These are phyloP conservation scores for Paramecium bursaria DNA, from an alignment of 73 alveolate genomes.

Conservation along the genomic window DNA sequence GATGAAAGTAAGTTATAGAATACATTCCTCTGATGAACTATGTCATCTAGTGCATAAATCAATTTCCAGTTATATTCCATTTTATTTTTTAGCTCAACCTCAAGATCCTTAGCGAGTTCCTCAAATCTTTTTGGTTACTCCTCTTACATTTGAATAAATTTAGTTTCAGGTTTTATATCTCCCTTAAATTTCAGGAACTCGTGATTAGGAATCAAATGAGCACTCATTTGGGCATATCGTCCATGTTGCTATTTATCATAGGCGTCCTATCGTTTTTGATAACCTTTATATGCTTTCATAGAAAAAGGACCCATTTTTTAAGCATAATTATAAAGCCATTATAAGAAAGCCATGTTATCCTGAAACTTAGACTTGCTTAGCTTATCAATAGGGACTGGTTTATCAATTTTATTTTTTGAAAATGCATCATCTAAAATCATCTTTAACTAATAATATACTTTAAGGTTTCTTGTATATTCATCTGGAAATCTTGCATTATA, in stretches of 20 bases:
- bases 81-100: slow-evolving; percentile 27
- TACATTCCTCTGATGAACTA: slow-evolving; percentile 26
- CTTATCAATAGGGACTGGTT: slow-evolving; percentile 57
- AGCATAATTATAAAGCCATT: slow-evolving; percentile 37
- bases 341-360: slow-evolving; percentile 50
- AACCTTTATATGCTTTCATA: slow-evolving; percentile 28
- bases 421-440: slow-evolving; percentile 48
- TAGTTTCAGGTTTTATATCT: slow-evolving; percentile 6
- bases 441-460: background rate
- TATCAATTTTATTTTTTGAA: slow-evolving; percentile 43
- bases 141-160: slow-evolving; percentile 32
- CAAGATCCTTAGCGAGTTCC: slow-evolving; percentile 13
- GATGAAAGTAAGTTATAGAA: slow-evolving; percentile 15
- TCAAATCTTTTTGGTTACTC: background rate
- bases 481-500: slow-evolving; percentile 53
- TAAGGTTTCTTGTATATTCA: slow-evolving; percentile 44
- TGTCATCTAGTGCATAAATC: slow-evolving; percentile 41
- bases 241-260: slow-evolving; percentile 61
- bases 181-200: slow-evolving; percentile 42
- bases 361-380: slow-evolving; percentile 42
- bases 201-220: slow-evolving; percentile 46
- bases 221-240: slow-evolving; percentile 58
- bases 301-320: slow-evolving; percentile 28
- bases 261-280: slow-evolving; percentile 30
- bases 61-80: slow-evolving; percentile 62